phyloP scores from a whole-genome alignment of 331 rosid species.

The Malus hybrid region DNA sequence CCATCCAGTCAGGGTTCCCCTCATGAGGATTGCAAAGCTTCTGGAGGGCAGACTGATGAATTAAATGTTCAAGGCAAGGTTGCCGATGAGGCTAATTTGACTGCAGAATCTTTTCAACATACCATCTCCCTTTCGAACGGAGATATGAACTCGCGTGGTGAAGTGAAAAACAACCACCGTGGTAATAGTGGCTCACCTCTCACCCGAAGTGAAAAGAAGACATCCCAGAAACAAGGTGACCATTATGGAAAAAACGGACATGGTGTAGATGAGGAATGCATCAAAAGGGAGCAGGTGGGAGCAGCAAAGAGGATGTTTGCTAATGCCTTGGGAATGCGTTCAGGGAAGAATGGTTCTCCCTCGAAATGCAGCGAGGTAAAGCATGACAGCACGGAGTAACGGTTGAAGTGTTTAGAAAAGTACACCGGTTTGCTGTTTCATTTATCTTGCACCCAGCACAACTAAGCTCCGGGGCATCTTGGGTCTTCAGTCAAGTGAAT shows the following conservation, averaged over 20 bases:
- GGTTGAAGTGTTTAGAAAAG: constrained; percentile 6
- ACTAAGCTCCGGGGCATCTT: constrained; percentile 4
- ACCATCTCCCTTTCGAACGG: constrained; percentile 4
- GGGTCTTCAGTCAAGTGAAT: constrained; percentile 14
- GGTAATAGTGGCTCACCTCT: constrained; percentile 15
- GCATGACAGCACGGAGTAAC: constrained; percentile 23
- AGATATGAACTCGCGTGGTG: constrained; percentile 20
- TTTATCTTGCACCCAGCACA: constrained; percentile 12
- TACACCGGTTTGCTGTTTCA: not conserved
- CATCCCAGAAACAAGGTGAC: constrained; percentile 25
- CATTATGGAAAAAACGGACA: constrained; percentile 37
- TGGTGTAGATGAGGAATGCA: constrained; percentile 32
- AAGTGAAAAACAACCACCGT: constrained; percentile 18
- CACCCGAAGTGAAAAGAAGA: constrained; percentile 19
- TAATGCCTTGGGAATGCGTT: constrained; percentile 70
- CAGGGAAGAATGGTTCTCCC: constrained; percentile 50
- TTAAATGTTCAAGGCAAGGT: constrained; percentile 27
- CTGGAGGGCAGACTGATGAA: constrained; percentile 22
- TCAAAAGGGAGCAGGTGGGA: constrained; percentile 77
- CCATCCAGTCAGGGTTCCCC: constrained; percentile 29
- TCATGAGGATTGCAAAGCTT: constrained; percentile 19
- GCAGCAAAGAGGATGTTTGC: constrained; percentile 96
- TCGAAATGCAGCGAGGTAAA: constrained; percentile 40
- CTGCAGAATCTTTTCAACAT: constrained; percentile 21
- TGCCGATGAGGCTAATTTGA: constrained; percentile 16